Percentiles rank a stretch among this genome's conserved stretches.
phyloP scores from a whole-genome alignment of 1,284 basidiomycete genomes.

The Cystobasidiaceae sp. region DNA sequence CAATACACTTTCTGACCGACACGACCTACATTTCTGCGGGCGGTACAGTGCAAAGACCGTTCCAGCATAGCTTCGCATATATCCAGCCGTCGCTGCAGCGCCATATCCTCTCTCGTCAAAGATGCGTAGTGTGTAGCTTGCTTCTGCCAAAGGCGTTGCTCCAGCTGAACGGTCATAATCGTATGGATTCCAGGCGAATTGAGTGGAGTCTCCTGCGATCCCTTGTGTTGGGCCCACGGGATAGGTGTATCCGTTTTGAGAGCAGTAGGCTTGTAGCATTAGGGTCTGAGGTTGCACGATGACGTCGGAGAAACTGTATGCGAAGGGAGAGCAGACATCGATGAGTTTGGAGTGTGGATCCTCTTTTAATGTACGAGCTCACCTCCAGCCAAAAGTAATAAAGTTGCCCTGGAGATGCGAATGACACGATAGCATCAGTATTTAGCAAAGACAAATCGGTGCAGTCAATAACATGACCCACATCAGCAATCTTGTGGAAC shows the following conservation, averaged over 20 bases:
- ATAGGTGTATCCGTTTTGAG: slow-evolving; percentile 76
- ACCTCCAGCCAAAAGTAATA: slow-evolving; percentile 87
- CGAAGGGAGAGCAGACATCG: not conserved
- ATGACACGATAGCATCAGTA: not conserved
- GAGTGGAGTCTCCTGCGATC: slow-evolving; percentile 62
- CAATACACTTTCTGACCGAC: not conserved
- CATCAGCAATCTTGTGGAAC: slow-evolving; percentile 73
- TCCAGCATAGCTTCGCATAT: slow-evolving; percentile 62
- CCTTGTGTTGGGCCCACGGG: slow-evolving; percentile 73
- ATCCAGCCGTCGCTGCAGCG: slow-evolving; percentile 59
- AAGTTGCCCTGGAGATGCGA: slow-evolving; percentile 53
- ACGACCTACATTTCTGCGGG: slow-evolving; percentile 49
- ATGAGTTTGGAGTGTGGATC: not conserved
- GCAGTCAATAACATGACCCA: not conserved
- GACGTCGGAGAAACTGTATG: slow-evolving; percentile 7
- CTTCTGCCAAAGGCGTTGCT: slow-evolving; percentile 63
- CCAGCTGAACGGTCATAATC: slow-evolving; percentile 65
- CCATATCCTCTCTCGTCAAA: slow-evolving; percentile 70
- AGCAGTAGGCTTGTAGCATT: slow-evolving; percentile 74
- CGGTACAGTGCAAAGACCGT: slow-evolving; percentile 80
- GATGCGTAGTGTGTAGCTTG: slow-evolving; percentile 69
- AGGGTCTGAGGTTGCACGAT: slow-evolving; percentile 60
- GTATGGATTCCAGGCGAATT: slow-evolving; percentile 74
- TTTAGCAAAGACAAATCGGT: no score
- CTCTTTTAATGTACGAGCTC: slow-evolving; percentile 54